Conservation (phyloP, 495 filamentous ascomycete genomes). For the Daldinia vernicosa region DNA sequence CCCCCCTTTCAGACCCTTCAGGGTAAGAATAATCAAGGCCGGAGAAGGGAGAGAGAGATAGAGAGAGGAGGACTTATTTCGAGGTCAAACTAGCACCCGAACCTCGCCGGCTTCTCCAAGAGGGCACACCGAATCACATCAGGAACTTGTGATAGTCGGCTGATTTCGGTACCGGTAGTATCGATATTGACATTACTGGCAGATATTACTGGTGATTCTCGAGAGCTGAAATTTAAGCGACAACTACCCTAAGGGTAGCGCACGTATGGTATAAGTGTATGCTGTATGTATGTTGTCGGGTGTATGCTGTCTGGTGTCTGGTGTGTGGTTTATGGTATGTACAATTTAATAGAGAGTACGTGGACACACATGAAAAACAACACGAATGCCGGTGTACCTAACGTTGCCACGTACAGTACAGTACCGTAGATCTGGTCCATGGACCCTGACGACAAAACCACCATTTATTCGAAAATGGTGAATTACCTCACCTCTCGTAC, state of each 20-base stretch:
- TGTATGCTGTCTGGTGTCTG: no score
- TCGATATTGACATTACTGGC: neutral
- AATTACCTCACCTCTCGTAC: constrained; percentile 36
- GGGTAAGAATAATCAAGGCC: neutral
- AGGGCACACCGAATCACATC: constrained; percentile 42
- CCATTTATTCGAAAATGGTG: constrained; percentile 16
- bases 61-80: neutral
- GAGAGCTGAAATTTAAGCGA: constrained; percentile 37
- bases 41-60: constrained; percentile 17
- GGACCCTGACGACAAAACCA: constrained; percentile 29
- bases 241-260: constrained; percentile 4
- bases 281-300: neutral
- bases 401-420: constrained; percentile 37
- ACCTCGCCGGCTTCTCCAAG: constrained; percentile 39
- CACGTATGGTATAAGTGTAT: neutral
- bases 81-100: constrained; percentile 28
- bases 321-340: no score
- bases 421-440: constrained; percentile 37
- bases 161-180: constrained; percentile 36
- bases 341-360: constrained; percentile 9
- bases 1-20: neutral
- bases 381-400: constrained; percentile 5
- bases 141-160: constrained; percentile 39
- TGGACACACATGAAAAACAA: constrained; percentile 8
- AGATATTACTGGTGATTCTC: neutral